Base-by-base conservation (phyloP, 2,329 filamentous ascomycete species). In the Dactylonectria macrodidyma region DNA sequence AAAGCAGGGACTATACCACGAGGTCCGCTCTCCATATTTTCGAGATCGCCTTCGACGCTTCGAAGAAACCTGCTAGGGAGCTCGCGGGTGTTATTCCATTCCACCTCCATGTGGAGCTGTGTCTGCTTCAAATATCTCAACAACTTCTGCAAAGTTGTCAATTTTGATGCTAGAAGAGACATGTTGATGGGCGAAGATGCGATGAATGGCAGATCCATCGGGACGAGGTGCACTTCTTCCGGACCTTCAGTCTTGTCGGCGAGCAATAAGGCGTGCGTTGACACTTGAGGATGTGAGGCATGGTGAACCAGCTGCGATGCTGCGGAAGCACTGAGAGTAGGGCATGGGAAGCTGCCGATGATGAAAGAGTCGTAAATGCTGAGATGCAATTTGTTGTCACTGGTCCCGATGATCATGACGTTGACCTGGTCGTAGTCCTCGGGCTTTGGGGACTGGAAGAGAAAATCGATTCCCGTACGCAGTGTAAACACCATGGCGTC, bases 321-420 rank as follows among this genome's bases (percentile, higher is more conserved):
- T 57, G 67, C 62, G 1, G 68, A 59, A 51, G 74, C 24, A 16
- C 60, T 64, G 4, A 81, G 83, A 2, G 79, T 78, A 33, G 84
- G 86, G 64, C 87, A 85, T 65, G 83, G 79, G 68, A 95, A 91
- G 12, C 82, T 87, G 3, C 94, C 93, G 65, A 97, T 91, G 67
- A 93, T 87, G 74, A 97, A 94, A 6, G 93, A 95, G 78, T 97
- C 93, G 78, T 95, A 95, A 55, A 97, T 94, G 73, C 91, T 93
- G 19, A 97, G 84, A 77, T 95, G 92, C 12, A 97, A 85, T 19
- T 84, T 87, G 9, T 93, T 93, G 70, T 93, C 88, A 63, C 88
- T 87, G 4, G 91, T 93, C 5, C 93, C 93, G 2, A 93, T 88
- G 5, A 95, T 84, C 83, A 97, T 90, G 71, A 95, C 89, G 78